phyloP scores from a whole-genome alignment of 2,329 filamentous ascomycete genomes.

The Tolypocladium guangdongense region DNA sequence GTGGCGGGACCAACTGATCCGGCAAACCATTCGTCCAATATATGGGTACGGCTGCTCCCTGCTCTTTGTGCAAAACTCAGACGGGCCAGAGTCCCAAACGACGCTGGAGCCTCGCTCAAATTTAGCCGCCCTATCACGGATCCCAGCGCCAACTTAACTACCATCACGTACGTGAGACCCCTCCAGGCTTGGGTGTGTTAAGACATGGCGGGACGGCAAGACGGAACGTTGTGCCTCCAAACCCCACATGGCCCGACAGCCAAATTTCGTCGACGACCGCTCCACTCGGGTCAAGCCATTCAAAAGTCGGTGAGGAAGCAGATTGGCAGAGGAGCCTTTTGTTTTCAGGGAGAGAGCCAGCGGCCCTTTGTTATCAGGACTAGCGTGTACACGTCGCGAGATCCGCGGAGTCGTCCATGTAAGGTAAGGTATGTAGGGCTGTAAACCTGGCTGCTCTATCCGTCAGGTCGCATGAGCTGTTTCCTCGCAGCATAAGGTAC shows the following conservation, averaged over 20 bases:
- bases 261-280: conserved; percentile 9
- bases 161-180: neutral
- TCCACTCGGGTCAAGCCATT: conserved; percentile 12
- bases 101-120: neutral
- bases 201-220: conserved; percentile 2
- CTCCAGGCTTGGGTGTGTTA: neutral
- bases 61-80: neutral
- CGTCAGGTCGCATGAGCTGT: neutral
- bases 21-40: neutral
- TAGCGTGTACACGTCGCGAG: neutral
- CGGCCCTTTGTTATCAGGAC: neutral
- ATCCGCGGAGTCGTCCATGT: neutral
- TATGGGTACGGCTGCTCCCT: neutral
- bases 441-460: neutral
- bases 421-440: neutral
- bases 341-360: neutral
- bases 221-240: neutral
- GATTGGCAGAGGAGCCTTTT: neutral
- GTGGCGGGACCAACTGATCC: neutral
- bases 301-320: conserved; percentile 20
- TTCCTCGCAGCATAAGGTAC: neutral
- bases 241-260: conserved; percentile 2
- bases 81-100: neutral
- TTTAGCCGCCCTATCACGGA: neutral
- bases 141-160: too few relatives aligned